Base-by-base conservation (phyloP, 257 asterid species). In the Paraleonurus japonicus region DNA sequence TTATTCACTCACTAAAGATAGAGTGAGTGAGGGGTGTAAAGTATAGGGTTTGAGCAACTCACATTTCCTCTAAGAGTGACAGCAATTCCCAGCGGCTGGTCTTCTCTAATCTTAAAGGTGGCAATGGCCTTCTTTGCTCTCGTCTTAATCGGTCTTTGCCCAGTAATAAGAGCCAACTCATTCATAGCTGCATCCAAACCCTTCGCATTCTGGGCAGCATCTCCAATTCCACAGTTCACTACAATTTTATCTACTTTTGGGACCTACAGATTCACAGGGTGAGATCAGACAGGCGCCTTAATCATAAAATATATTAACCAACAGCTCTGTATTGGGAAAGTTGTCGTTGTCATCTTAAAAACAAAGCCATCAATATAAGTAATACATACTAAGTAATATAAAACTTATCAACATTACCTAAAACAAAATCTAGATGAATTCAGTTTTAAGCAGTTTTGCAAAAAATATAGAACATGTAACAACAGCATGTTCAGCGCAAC, bases 181-280 rank as follows among this genome's bases (percentile, higher is more conserved):
- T 86, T 95, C 80, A 95, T 60, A 57, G 99, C 98, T 30, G 99
- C 98, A 32, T 92, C 97, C 85, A 92, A 83, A 62, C 98, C 99
- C 86, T 92, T 92, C 0, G 99, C 82, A 85, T 95, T 95, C 88
- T 95, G 99, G n/a, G 98, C 98, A 78, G 99, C 99, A 39, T 95
- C 99, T 82, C 99, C 99, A 73, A 95, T 88, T 62, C 99, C 98
- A 78, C 99, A 92, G 75, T 92, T 95, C 89, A 95, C 96, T 41
- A 95, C 99, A 69, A 95, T 80, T 82, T 95, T 92, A 5, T 84
- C 85, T 33, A 95, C 72, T 83, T 95, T 92, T 1, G 99, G 99
- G 67, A 95, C 98, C 99, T 89, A 67, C 33, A 60, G 65, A 76
- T 65, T 70, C 43, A 53, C 62, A 67, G 10, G 13, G 27, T 16